Evolutionary conservation across 768 basidiomycete genomes (phyloP), one percentile per base, ranked within the genome.

Genomic region (Xerocomellus dryophilus): DNA sequence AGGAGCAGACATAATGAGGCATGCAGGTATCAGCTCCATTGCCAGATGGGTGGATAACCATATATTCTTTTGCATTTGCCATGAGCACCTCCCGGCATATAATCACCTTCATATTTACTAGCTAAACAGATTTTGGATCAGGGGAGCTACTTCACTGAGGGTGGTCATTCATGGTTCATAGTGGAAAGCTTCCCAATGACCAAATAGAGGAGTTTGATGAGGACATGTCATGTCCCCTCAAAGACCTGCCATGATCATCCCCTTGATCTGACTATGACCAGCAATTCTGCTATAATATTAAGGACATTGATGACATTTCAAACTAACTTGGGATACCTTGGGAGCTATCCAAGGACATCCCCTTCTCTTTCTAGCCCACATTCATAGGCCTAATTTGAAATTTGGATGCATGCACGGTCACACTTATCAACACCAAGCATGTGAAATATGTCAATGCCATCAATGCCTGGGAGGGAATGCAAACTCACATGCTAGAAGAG

Each of bases 271-370:
- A 4, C 4, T 5, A 25, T 3, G 23, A 25, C 23, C 23, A 25
- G 23, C 23, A 9, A 1, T 51, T 38, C 27, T 17, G 17, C 3
- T 50, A 50, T 8, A 45, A 44, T 4, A 0, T 51, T 0, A 4
- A 10, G 1, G 44, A 54, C 15, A 29, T 57, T 1, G 5, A 53
- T 2, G 0, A 4, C 0, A 14, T 56, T 0, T 47, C 38, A 0
- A 0, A 41, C 1, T 7, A 21, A 0, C 49, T 56, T 0, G 14
- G 50, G 4, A 58, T 55, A 0, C 50, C 53, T 0, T 58, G 41
- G 53, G 38, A 56, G 10, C 3, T 5, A 2, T 51, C 46, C 0
- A 58, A 58, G 1, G 53, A 58, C 5, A 23, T 51, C 0, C 57
- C 46, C 0, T 56, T 55, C 20, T 15, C 29, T 0, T 7, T 36